These are phyloP conservation scores for Rhizomucor miehei DNA, from an alignment of 371 early-diverging fungal species.

Conservation along the genomic window DNA sequence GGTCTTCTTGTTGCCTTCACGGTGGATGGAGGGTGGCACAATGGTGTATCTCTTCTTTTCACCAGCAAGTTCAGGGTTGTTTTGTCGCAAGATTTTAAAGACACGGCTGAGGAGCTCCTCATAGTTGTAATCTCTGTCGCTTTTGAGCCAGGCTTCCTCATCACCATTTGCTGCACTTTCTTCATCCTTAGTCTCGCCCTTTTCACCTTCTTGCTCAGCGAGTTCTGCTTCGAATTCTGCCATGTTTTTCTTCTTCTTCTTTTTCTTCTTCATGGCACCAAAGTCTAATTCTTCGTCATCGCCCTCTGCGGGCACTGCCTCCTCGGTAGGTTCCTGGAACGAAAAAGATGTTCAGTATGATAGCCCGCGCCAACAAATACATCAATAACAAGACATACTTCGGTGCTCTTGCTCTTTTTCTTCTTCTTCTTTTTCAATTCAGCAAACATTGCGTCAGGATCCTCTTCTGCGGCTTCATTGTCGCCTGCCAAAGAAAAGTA, in stretches of 20 bases:
- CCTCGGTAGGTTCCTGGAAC: conserved; percentile 46
- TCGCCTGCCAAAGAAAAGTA: not conserved
- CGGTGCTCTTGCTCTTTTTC: conserved; percentile 72
- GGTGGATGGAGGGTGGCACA: conserved; percentile 87
- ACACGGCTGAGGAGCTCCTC: conserved; percentile 91
- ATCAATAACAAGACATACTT: conserved; percentile 38
- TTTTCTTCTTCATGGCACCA: conserved; percentile 83
- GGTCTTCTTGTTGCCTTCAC: conserved; percentile 96
- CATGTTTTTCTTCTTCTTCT: conserved; percentile 93
- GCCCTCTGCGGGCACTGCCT: conserved; percentile 39
- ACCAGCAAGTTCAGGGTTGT: conserved; percentile 93
- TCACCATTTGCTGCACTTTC: conserved; percentile 24
- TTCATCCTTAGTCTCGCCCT: conserved; percentile 53
- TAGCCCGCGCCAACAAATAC: conserved; percentile 3
- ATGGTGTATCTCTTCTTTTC: conserved; percentile 93
- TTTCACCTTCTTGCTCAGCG: conserved; percentile 69
- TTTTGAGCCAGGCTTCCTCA: conserved; percentile 38
- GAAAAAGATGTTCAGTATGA: not conserved
- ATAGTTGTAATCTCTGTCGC: conserved; percentile 94
- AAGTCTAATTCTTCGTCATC: conserved; percentile 71
- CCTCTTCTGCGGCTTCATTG: conserved; percentile 24
- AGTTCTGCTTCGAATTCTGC: conserved; percentile 83
- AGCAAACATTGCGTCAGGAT: conserved; percentile 77
- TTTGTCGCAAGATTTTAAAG: conserved; percentile 87
- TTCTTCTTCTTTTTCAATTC: conserved; percentile 91